Evolutionary conservation across 108 stramenopile genomes (phyloP), one percentile per base, ranked within the genome.

Genomic region (Skeletonema grethae): DNA sequence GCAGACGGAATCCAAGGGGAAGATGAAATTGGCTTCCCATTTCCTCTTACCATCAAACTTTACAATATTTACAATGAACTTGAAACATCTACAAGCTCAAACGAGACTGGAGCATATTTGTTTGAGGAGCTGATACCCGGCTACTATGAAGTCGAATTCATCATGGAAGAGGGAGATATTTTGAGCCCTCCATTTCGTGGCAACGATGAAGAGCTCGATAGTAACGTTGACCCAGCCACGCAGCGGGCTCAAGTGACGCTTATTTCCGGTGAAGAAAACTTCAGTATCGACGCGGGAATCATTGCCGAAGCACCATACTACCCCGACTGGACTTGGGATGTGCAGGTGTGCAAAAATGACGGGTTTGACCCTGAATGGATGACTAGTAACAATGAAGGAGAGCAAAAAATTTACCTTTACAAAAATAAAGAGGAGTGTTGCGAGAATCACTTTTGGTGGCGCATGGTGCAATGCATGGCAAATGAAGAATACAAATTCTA

Each of bases 401-500:
- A 53, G 48, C 67, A 67, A 50, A 80, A 67, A 50, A 80, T 69
- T 31, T 80, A 80, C 48, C 59, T 80, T 1, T 80, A 80, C 68
- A 69, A 56, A 16, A 80, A 73, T 30, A 80, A 80, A 55, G 79
- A 80, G 29, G 72, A 61, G 34, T 80, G 79, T 34, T 80, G 79
- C 36, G 63, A 71, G 32, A 55, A 62, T 4, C 79, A 80, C 32
- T 80, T 80, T 43, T 80, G 79, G 79, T 80, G 79, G 79, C 61
- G 79, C 18, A 80, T 80, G 55, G 72, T 72, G 7, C 72, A 80
- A 48, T 80, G 79, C 31, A 80, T 80, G 79, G 72, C 72, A 16
- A 80, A 80, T 65, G 79, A 80, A 63, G 79, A 80, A 55, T 80
- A 64, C 46, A 80, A 80, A 36, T 80, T 80, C 62, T 80, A 69